Evolutionary conservation across 306 rosid genomes (phyloP).

Genomic region (Spatholobus suberectus): DNA sequence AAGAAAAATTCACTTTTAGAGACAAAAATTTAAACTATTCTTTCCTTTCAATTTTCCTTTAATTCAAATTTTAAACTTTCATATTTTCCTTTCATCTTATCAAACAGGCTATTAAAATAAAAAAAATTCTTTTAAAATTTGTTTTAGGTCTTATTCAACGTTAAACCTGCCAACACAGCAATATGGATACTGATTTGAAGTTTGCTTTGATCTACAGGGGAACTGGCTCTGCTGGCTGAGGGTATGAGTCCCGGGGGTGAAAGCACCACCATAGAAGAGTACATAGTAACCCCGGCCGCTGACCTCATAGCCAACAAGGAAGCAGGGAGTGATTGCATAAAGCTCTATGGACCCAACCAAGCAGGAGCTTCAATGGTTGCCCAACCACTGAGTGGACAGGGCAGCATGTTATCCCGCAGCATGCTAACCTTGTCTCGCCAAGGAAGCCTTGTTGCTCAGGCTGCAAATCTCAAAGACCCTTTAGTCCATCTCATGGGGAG

Average conservation of each 20-base stretch:
- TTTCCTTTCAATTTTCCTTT: no score
- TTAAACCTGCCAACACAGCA: no score
- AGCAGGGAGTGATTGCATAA: conserved; percentile 63
- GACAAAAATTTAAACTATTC: no score
- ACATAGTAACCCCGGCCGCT: conserved; percentile 74
- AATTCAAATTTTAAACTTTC: no score
- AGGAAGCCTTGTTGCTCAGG: conserved; percentile 62
- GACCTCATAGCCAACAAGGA: conserved; percentile 55
- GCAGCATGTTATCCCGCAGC: no score
- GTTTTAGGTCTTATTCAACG: no score
- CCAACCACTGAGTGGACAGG: conserved; percentile 69
- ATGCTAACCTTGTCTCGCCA: conserved; percentile 59
- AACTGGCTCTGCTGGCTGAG: conserved; percentile 87
- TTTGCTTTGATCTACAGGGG: conserved; percentile 60
- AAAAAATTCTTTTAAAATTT: no score
- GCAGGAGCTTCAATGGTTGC: conserved; percentile 87
- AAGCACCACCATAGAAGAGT: conserved; percentile 71
- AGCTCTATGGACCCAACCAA: conserved; percentile 70
- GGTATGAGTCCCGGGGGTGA: conserved; percentile 88
- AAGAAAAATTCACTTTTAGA: no score
- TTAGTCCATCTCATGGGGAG: conserved; percentile 82
- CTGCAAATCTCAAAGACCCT: conserved; percentile 65
- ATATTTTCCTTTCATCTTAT: no score
- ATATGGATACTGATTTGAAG: not conserved
- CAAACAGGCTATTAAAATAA: no score